These are phyloP conservation scores for Lentinula boryana DNA, from an alignment of 768 basidiomycete species.

Conservation along the genomic window DNA sequence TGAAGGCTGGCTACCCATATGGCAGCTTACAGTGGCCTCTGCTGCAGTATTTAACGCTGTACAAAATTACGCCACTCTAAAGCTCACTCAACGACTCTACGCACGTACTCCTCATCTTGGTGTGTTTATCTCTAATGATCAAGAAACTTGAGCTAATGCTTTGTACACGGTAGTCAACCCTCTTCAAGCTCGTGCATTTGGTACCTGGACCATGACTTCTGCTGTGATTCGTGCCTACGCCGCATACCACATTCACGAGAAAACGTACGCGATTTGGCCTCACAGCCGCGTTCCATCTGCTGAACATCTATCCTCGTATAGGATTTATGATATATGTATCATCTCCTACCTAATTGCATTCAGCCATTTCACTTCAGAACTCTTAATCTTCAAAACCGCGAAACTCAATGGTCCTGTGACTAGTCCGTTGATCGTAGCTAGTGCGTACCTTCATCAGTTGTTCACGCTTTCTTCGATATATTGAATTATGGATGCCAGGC, in stretches of 20 bases:
- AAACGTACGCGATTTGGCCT: slow-evolving; percentile 48
- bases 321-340: slow-evolving; percentile 86
- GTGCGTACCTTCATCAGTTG: slow-evolving; percentile 40
- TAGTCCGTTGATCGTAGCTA: slow-evolving; percentile 78
- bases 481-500: slow-evolving; percentile 33
- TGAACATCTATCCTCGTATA: slow-evolving; percentile 24
- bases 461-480: slow-evolving; percentile 4
- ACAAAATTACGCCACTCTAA: slow-evolving; percentile 77
- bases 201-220: slow-evolving; percentile 83
- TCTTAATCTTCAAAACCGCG: slow-evolving; percentile 76
- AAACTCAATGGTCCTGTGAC: slow-evolving; percentile 53
- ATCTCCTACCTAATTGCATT: slow-evolving; percentile 88
- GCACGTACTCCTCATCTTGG: slow-evolving; percentile 27
- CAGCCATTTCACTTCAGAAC: slow-evolving; percentile 82
- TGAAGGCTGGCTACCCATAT: slow-evolving; percentile 73
- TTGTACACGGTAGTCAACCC: slow-evolving; percentile 56
- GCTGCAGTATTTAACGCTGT: slow-evolving; percentile 81
- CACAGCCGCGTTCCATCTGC: slow-evolving; percentile 7
- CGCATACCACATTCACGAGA: slow-evolving; percentile 82
- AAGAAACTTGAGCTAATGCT: background rate
- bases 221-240: slow-evolving; percentile 81
- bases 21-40: slow-evolving; percentile 79
- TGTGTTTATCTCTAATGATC: background rate
- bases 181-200: slow-evolving; percentile 87
- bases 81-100: slow-evolving; percentile 76